Evolutionary conservation across 2,329 filamentous ascomycete species (phyloP).

Genomic region (Phaeoacremonium minimum): DNA sequence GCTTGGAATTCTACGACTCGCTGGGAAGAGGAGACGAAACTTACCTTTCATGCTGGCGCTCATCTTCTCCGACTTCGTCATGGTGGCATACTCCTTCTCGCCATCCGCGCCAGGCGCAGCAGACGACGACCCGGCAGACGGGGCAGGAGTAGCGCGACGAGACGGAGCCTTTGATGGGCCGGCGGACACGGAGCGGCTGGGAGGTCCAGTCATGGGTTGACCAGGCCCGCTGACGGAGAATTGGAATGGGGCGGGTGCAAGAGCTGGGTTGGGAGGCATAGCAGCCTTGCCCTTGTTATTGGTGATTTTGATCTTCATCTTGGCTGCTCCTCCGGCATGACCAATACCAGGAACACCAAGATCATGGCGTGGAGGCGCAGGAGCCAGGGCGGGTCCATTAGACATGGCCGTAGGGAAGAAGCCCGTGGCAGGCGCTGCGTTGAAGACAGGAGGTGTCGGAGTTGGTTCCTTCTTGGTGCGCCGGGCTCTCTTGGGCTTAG

Average conservation of each 20-base stretch:
- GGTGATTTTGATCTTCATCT: conserved; percentile 17
- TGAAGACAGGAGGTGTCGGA: conserved; percentile 1
- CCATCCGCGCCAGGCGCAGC: conserved; percentile 25
- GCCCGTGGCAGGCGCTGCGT: too few relatives aligned
- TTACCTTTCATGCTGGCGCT: conserved; percentile 61
- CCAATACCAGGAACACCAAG: too few relatives aligned
- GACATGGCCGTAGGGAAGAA: background rate
- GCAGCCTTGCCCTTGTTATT: conserved; percentile 9
- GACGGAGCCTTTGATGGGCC: conserved; percentile 12
- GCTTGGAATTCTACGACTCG: background rate
- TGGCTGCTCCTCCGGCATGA: conserved; percentile 15
- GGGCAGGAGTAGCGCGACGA: conserved; percentile 20
- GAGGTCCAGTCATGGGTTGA: conserved; percentile 6
- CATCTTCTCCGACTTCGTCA: conserved; percentile 65
- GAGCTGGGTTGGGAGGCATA: background rate
- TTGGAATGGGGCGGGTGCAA: conserved; percentile 1
- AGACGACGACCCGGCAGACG: conserved; percentile 18
- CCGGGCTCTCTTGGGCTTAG: conserved; percentile 24
- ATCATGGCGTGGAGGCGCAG: conserved; percentile 13
- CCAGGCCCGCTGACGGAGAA: conserved; percentile 5
- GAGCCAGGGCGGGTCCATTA: conserved; percentile 9
- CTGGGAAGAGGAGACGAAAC: conserved; percentile 12
- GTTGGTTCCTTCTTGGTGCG: conserved; percentile 9
- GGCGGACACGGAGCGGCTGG: conserved; percentile 2
- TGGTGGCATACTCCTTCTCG: conserved; percentile 54